Evolutionary conservation across 2,329 filamentous ascomycete genomes (phyloP).

Genomic region (Ascochyta viciae-villosae): DNA sequence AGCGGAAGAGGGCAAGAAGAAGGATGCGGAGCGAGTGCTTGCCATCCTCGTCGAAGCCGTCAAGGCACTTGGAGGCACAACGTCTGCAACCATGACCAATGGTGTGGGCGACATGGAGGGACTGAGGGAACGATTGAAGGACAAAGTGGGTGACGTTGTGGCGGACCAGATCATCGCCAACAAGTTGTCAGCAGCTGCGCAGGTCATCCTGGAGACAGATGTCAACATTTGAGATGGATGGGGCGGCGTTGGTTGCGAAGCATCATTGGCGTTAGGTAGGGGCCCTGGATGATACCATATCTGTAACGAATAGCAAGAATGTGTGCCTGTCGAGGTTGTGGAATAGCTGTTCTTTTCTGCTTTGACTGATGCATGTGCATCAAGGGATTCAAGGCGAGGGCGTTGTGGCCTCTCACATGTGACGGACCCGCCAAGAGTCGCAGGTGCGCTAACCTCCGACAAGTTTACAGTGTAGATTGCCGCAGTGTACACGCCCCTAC

Average conservation of each 20-base stretch:
- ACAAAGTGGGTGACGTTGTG: conserved; percentile 54
- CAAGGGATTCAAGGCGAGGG: too few species aligned
- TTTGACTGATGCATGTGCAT: too few species aligned
- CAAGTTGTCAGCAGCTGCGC: conserved; percentile 41
- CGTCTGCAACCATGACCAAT: conserved; percentile 43
- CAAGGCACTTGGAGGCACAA: conserved; percentile 59
- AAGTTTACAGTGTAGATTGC: conserved; percentile 15
- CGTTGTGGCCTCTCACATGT: conserved; percentile 15
- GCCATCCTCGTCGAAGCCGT: conserved; percentile 64
- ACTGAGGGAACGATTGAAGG: conserved; percentile 51
- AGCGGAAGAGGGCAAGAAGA: conserved; percentile 59
- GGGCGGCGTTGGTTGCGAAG: neutral
- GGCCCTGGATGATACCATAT: conserved; percentile 23
- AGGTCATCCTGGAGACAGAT: conserved; percentile 36
- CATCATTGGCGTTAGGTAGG: conserved; percentile 20
- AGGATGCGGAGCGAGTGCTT: conserved; percentile 68
- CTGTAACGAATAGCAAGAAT: conserved; percentile 19
- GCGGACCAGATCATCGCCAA: conserved; percentile 50
- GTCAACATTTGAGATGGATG: conserved; percentile 22
- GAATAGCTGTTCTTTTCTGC: conserved; percentile 5
- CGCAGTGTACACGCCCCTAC: conserved; percentile 10
- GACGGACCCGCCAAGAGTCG: conserved; percentile 14
- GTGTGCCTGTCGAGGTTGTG: neutral
- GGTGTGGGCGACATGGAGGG: conserved; percentile 51
- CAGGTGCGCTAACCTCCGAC: conserved; percentile 17